Evolutionary conservation across 768 basidiomycete species (phyloP).

Genomic region (Naganishia randhawae): DNA sequence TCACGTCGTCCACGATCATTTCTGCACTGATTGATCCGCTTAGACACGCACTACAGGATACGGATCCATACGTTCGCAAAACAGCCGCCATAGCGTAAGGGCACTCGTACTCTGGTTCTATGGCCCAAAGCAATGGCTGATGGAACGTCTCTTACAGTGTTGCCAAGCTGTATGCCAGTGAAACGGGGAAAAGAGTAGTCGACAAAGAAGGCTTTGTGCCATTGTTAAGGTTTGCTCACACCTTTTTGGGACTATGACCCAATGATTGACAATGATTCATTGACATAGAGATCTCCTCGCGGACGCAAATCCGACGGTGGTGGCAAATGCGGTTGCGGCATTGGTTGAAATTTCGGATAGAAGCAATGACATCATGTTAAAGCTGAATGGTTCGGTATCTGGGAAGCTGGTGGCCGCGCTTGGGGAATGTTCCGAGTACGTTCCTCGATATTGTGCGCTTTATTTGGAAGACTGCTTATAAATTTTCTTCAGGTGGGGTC

Average conservation of each 20-base stretch:
- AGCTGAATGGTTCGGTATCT: constrained; percentile 78
- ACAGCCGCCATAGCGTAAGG: constrained; percentile 74
- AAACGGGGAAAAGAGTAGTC: constrained; percentile 65
- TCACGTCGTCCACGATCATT: constrained; percentile 79
- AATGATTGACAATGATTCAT: neutral
- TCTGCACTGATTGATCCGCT: constrained; percentile 83
- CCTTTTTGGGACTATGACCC: neutral
- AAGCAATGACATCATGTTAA: constrained; percentile 88
- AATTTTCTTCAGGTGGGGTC: constrained; percentile 73
- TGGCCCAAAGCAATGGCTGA: neutral
- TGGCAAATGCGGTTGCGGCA: constrained; percentile 93
- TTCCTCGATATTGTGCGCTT: constrained; percentile 34
- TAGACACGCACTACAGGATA: constrained; percentile 84
- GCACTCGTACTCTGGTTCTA: neutral
- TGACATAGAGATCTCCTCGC: constrained; percentile 69
- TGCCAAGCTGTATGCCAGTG: constrained; percentile 87
- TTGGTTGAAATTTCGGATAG: constrained; percentile 95
- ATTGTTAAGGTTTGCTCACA: constrained; percentile 60
- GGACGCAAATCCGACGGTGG: constrained; percentile 91
- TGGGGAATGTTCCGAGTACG: constrained; percentile 94
- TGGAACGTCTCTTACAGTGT: constrained; percentile 59
- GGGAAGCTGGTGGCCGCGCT: constrained; percentile 86
- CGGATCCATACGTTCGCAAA: constrained; percentile 96
- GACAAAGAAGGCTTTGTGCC: constrained; percentile 89
- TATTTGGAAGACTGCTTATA: neutral